Conservation (phyloP, 495 filamentous ascomycete species). For the Xylaria palmicola region DNA sequence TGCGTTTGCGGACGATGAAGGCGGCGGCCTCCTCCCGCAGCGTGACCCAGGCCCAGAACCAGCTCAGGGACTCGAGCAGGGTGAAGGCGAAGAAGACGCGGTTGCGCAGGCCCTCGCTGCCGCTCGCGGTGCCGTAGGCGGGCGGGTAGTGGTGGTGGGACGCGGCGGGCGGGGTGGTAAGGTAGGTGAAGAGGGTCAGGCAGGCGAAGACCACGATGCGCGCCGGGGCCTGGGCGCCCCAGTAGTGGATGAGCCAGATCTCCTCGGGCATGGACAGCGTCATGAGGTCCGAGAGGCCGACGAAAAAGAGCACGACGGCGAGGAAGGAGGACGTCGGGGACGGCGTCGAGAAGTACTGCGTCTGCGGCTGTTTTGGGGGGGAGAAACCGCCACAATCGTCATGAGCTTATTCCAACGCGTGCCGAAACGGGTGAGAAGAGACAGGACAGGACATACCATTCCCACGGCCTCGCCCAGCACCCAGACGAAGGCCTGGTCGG, state of each 20-base stretch:
- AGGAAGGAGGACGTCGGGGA: constrained; percentile 69
- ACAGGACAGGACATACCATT: constrained; percentile 52
- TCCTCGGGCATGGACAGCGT: constrained; percentile 72
- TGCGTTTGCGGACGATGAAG: constrained; percentile 33
- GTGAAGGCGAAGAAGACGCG: constrained; percentile 78
- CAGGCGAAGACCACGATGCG: constrained; percentile 65
- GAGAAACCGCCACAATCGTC: not conserved
- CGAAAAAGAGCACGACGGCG: constrained; percentile 62
- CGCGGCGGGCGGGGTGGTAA: constrained; percentile 41
- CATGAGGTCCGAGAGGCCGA: constrained; percentile 71
- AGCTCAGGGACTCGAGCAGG: constrained; percentile 79
- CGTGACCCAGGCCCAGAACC: constrained; percentile 77
- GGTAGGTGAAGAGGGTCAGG: constrained; percentile 68
- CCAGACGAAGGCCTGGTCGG: constrained; percentile 78
- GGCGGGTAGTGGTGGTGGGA: constrained; percentile 21
- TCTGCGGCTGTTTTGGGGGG: constrained; percentile 44
- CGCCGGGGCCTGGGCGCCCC: constrained; percentile 67
- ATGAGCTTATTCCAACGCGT: constrained; percentile 4
- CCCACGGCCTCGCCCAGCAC: constrained; percentile 80
- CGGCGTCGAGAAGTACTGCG: constrained; percentile 59
- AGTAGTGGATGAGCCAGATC: constrained; percentile 57
- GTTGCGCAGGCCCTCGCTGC: constrained; percentile 67
- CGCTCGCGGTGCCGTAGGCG: constrained; percentile 31
- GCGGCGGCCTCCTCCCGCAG: constrained; percentile 50
- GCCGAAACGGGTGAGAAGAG: not conserved